Base-by-base conservation (phyloP, 805 yeast genomes). In the Spathaspora sp. region DNA sequence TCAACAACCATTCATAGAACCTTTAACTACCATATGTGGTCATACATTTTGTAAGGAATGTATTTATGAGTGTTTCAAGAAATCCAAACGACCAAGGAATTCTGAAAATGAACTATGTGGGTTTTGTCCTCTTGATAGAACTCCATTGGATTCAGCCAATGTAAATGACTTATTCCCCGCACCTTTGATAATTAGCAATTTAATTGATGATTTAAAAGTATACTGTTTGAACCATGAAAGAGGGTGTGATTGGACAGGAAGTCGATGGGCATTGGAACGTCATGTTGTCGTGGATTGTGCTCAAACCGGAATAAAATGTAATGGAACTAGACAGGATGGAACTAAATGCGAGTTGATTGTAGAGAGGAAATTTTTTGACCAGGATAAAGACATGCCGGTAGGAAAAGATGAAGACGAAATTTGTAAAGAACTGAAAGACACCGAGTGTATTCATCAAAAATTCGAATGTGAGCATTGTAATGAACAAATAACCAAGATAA, bases 1-100 rank as follows among this genome's bases (percentile, higher is more conserved):
- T 63, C 84, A 81, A 53, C 77, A 78, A 40, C 87, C 87, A 5
- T 79, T 85, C 55, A 72, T 82, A 7, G 73, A 73, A 35, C 90
- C 91, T 0, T 69, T 77, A 55, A 79, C 85, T 5, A 86, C 90
- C 1, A 63, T 73, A 1, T 85, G 91, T 66, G 87, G 87, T 1
- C 90, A 85, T 60, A 82, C 87, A 0, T 85, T 85, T 57, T 85
- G 91, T 63, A 70, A 72, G 50, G 70, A 66, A 10, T 85, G 90
- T 59, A 68, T 85, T 4, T 57, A 62, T 48, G 82, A 77, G 55
- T 72, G 79, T 45, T 62, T 80, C 23, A 73, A 67, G 64, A 49
- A 58, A 74, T 45, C 76, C 62, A 44, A 63, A 55, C 49, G 62
- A n/a, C 23, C 23, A 16, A 42, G 49, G 18, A 35, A 38, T 17